Base-by-base conservation (phyloP, 2,329 filamentous ascomycete species). In the Fonsecaea erecta region DNA sequence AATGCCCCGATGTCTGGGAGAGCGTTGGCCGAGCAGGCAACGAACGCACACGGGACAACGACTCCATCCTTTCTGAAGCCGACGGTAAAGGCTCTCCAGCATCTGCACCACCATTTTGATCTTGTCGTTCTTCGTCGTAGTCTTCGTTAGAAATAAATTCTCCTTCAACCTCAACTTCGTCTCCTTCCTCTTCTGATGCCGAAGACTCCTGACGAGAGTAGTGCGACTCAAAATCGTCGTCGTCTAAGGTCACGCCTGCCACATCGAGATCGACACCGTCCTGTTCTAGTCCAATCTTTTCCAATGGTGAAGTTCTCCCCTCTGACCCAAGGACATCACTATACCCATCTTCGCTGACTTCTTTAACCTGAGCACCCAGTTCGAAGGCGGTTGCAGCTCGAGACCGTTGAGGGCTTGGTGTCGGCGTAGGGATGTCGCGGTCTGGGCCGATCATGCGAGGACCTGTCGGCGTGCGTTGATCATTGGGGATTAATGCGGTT, bases 171-270 rank as follows among this genome's bases (percentile, higher is more conserved):
- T 70, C 57, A 21, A 63, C 63, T 8, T 71, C 67, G 12, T 61
- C 68, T 32, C 67, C 69, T 24, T 72, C 67, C 7, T 69, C 37
- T 14, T 66, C 71, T 61, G 73, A 75, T 52, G 75, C 77, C 0
- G 78, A 77, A 0, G 76, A 77, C 52, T 77, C 75, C 32, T 77
- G 77, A 21, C 78, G 64, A 2, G 76, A 81, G 57, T 81, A 82
- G 26, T 81, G 80, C 2, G 79, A 80, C 61, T 80, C 77, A 54
- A 82, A 80, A 63, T 81, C 79, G 3, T 75, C 76, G 62, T 81
- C 78, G 43, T 80, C 78, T 16, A 71, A 63, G 11, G 62, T 68
- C 54, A 71, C 66, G 2, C 69, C 71, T 14, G 62, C 53, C 2
- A 68, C 68, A 9, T 64, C 65, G 16, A 65, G 61, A 3, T 66